Conservation (phyloP, 164 flowering plant genomes). For the Magnolia sinica region DNA sequence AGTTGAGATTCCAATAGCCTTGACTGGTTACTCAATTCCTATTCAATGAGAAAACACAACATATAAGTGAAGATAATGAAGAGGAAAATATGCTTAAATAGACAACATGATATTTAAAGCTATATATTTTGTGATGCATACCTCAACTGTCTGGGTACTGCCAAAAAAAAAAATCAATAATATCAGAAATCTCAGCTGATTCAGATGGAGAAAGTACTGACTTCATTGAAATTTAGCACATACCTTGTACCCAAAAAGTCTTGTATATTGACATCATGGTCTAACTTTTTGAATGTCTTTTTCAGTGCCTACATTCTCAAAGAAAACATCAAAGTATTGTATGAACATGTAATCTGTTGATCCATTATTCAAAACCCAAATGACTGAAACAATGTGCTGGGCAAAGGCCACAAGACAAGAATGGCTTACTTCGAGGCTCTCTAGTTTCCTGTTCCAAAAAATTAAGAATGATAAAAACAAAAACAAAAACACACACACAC, state of each 20-base stretch:
- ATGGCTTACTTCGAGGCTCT: conserved; percentile 81
- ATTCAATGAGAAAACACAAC: conserved; percentile 2
- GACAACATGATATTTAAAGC: not conserved
- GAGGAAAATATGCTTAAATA: not conserved
- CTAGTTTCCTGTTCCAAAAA: conserved; percentile 69
- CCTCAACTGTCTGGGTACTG: conserved; percentile 55
- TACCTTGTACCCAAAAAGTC: conserved; percentile 77
- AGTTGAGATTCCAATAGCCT: conserved; percentile 52
- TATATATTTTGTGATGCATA: conserved; percentile 11
- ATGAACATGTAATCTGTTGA: too few relatives aligned
- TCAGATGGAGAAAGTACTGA: not conserved
- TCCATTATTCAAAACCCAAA: conserved; percentile 2
- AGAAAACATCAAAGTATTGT: conserved; percentile 1
- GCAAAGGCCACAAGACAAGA: not conserved
- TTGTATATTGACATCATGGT: conserved; percentile 74
- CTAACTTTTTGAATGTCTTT: conserved; percentile 87
- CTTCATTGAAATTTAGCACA: not conserved
- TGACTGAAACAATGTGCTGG: not conserved
- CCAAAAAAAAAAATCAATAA: conserved; percentile 18
- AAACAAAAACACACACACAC: conserved; percentile 1
- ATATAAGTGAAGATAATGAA: not conserved
- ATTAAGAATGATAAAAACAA: conserved; percentile 6
- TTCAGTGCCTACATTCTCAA: conserved; percentile 52
- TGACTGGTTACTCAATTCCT: conserved; percentile 64
- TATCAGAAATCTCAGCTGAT: not conserved